Conservation (phyloP, 1,284 basidiomycete species). For the Neolentinus lepideus region DNA sequence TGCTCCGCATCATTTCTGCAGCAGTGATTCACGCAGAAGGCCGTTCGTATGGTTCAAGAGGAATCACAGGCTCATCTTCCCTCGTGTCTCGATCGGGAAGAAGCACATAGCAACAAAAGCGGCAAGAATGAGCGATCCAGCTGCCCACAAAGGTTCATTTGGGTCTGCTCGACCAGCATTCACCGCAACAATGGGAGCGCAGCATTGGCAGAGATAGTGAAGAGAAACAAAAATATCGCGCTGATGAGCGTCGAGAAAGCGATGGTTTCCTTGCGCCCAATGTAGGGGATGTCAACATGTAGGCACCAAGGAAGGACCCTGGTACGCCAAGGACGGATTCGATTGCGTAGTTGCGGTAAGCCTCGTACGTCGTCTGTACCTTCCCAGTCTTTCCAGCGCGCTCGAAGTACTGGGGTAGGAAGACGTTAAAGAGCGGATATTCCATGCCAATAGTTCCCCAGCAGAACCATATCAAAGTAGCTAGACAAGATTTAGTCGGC, state of each 20-base stretch:
- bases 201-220: conserved; percentile 63
- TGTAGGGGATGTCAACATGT: conserved; percentile 48
- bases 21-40: too few species aligned
- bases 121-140: not conserved
- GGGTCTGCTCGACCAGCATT: conserved; percentile 32
- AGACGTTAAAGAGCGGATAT: conserved; percentile 51
- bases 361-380: not conserved
- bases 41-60: too few species aligned
- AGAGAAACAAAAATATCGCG: conserved; percentile 64
- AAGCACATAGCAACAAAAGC: not conserved
- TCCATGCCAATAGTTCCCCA: conserved; percentile 56
- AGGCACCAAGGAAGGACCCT: conserved; percentile 57
- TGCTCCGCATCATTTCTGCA: too few species aligned
- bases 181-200: conserved; percentile 70
- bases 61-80: not conserved
- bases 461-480: not conserved
- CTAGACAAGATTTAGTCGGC: conserved; percentile 8
- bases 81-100: not conserved
- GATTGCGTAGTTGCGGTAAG: conserved; percentile 47
- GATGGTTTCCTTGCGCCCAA: conserved; percentile 62
- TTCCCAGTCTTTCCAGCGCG: conserved; percentile 16
- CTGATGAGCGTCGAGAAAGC: conserved; percentile 46
- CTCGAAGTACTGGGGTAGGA: conserved; percentile 45
- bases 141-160: not conserved
- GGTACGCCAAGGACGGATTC: conserved; percentile 61